phyloP scores from a whole-genome alignment of 148 eudicot species.

The Talinum fruticosum region DNA sequence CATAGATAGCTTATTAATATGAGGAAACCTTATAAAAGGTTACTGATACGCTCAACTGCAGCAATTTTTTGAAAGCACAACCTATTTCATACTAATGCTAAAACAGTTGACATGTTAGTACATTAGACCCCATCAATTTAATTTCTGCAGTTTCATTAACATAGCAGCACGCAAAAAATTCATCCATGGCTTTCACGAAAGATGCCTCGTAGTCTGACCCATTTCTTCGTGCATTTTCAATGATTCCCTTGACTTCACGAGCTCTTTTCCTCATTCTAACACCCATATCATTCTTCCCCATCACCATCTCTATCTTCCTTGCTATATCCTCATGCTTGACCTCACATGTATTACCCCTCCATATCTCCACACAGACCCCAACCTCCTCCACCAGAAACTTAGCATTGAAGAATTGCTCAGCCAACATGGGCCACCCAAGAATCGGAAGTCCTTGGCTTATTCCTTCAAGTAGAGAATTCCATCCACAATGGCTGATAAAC shows the following conservation, averaged over 20 bases:
- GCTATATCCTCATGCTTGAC: constrained; percentile 34
- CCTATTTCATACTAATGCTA: no score
- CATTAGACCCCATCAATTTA: neutral
- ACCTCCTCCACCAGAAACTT: constrained; percentile 45
- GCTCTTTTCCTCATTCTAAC: constrained; percentile 38
- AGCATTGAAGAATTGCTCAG: constrained; percentile 54
- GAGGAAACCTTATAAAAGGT: no score
- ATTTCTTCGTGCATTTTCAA: constrained; percentile 35
- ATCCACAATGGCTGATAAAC: constrained; percentile 57
- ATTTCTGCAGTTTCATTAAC: constrained; percentile 7
- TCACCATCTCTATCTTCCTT: constrained; percentile 45
- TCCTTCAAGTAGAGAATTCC: constrained; percentile 61
- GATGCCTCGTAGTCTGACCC: constrained; percentile 50
- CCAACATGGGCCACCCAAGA: constrained; percentile 61
- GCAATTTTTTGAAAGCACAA: no score
- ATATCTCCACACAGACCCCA: constrained; percentile 57
- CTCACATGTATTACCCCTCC: constrained; percentile 38
- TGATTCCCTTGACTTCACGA: constrained; percentile 26
- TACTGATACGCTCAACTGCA: no score
- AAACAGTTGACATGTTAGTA: no score
- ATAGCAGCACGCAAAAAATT: constrained; percentile 38
- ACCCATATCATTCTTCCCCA: constrained; percentile 37
- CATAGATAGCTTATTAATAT: no score
- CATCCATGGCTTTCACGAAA: constrained; percentile 50
- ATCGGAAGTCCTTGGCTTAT: constrained; percentile 47